Percentiles rank a stretch among this genome's conserved stretches.
These are phyloP conservation scores for Colletotrichum cuscutae DNA, from an alignment of 2,329 filamentous ascomycete genomes.

Conservation along the genomic window DNA sequence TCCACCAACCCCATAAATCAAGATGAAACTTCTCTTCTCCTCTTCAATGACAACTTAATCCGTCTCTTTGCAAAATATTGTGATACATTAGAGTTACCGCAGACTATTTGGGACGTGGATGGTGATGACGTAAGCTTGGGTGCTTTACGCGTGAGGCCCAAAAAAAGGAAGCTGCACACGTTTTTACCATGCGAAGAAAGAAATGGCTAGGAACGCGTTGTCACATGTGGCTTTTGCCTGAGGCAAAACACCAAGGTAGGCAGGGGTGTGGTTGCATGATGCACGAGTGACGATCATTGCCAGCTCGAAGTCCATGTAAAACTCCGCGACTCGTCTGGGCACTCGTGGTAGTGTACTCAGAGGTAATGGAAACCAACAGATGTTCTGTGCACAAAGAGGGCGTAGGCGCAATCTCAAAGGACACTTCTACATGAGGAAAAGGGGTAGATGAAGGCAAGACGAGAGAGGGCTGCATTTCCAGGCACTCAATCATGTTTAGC, in stretches of 20 bases:
- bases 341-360: too few relatives aligned
- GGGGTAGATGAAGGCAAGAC: too few relatives aligned
- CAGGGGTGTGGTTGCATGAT: background rate
- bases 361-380: too few relatives aligned
- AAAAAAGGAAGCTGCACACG: background rate
- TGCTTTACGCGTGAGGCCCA: slow-evolving; percentile 24
- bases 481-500: too few relatives aligned
- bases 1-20: background rate
- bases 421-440: too few relatives aligned
- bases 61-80: background rate
- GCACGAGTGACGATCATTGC: background rate
- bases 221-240: slow-evolving; percentile 21
- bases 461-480: too few relatives aligned
- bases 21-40: slow-evolving; percentile 10
- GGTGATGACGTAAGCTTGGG: slow-evolving; percentile 24
- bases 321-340: background rate
- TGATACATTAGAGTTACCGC: too few relatives aligned
- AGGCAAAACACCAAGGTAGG: background rate
- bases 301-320: too few relatives aligned
- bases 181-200: too few relatives aligned
- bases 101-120: background rate
- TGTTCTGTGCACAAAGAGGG: background rate
- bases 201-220: slow-evolving; percentile 16
- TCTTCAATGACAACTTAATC: too few relatives aligned
- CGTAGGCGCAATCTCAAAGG: background rate